Conservation (phyloP, 2,329 filamentous ascomycete species). For the Ophiocordyceps robertsii region DNA sequence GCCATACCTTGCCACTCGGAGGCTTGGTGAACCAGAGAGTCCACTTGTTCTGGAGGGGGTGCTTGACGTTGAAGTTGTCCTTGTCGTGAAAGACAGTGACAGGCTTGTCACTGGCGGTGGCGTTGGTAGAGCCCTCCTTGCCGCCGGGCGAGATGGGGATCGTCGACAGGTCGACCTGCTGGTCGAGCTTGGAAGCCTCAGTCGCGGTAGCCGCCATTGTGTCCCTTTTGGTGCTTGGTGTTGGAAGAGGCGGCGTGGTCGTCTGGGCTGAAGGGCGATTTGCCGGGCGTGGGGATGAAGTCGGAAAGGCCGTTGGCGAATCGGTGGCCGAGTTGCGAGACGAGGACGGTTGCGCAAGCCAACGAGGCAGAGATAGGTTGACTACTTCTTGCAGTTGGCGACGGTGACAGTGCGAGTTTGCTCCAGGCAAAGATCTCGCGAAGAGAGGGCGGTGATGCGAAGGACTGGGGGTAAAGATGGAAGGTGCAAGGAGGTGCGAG, state of each 20-base stretch:
- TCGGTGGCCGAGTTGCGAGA: neutral
- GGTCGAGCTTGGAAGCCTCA: constrained; percentile 23
- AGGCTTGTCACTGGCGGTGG: constrained; percentile 43
- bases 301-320: neutral
- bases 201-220: constrained; percentile 23
- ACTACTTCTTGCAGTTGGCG: constrained; percentile 11
- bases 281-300: neutral
- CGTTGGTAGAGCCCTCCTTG: constrained; percentile 32
- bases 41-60: constrained; percentile 94
- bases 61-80: constrained; percentile 99
- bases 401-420: constrained; percentile 16
- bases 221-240: neutral
- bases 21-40: constrained; percentile 99
- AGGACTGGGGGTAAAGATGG: constrained; percentile 6
- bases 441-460: neutral
- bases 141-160: constrained; percentile 55
- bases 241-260: neutral
- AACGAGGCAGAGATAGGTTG: constrained; percentile 10
- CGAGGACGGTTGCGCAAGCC: neutral
- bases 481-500: constrained; percentile 8
- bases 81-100: constrained; percentile 97
- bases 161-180: constrained; percentile 54
- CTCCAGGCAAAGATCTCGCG: constrained; percentile 23
- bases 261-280: neutral
- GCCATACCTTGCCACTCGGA: constrained; percentile 74